Base-by-base conservation (phyloP, 2,329 filamentous ascomycete species). In the Fusarium cicatricum region DNA sequence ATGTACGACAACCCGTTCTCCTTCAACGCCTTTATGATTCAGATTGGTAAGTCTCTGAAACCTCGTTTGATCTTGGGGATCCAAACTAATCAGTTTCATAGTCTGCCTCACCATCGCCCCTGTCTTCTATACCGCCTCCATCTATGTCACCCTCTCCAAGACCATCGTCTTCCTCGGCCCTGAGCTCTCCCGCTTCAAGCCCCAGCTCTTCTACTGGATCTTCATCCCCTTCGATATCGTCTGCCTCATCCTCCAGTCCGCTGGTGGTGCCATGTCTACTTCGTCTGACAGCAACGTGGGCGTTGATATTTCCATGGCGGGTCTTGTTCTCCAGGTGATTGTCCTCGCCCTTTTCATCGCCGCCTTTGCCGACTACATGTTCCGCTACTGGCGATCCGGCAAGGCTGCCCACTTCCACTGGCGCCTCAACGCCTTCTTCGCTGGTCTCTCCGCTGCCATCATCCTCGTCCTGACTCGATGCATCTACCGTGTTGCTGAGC, bases 401-500 rank as follows among this genome's bases (percentile, higher is more conserved):
- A 62, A 62, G 17, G 48, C 58, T 11, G 42, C 58, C 17, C 34
- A 47, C 58, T 64, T 72, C 9, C 58, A 54, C 39, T 71, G 69
- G 66, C 70, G 75, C 11, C 54, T 73, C 61, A 67, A 60, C 11
- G 36, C 69, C 53, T 90, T 89, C 70, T 74, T 86, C 40, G 52
- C 69, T n/a, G 83, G 81, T 37, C 74, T 89, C 21, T 68, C 74
- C 0, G 65, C 82, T 9, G 79, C 86, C 10, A 85, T 85, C 28
- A 40, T 88, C 7, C 78, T 83, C 39, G 85, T 90, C 65, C 80
- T 90, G 40, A 79, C 83, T 19, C 79, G 88, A 38, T 88, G 84
- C 65, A 79, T 83, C 45, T 90, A 85, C 71, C 83, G 88, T 55
- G 84, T 89, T 31, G 83, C 82, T 5, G 88, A 91, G 77, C 75